Evolutionary conservation across 140 eudicot species (phyloP).

Genomic region (Senecio squalidus): DNA sequence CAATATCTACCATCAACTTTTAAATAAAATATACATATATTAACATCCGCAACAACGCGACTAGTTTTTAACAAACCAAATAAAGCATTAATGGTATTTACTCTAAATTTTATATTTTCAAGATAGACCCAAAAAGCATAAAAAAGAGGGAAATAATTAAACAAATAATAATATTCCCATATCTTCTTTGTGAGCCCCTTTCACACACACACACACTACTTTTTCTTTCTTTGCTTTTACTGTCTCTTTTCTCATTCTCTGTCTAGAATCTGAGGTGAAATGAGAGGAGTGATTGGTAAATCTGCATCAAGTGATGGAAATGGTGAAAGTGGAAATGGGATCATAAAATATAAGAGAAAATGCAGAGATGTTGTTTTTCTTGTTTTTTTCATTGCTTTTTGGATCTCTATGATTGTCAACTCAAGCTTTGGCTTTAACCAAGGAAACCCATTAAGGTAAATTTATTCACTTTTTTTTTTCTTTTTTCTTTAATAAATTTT

Average conservation of each 20-base stretch:
- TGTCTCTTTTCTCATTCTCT: slow-evolving; percentile 29
- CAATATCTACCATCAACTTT: no score
- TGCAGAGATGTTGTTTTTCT: slow-evolving; percentile 92
- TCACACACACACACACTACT: slow-evolving; percentile 20
- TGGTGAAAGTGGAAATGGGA: slow-evolving; percentile 55
- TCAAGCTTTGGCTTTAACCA: slow-evolving; percentile 92
- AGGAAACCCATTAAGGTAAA: slow-evolving; percentile 92
- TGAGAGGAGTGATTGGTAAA: slow-evolving; percentile 87
- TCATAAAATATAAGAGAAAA: slow-evolving; percentile 81
- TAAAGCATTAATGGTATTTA: not conserved
- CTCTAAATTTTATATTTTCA: not conserved
- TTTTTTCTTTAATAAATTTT: no score
- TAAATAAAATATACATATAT: no score
- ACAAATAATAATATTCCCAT: slow-evolving; percentile 4
- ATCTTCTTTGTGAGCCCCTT: slow-evolving; percentile 31
- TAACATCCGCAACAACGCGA: no score
- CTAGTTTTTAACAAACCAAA: no score
- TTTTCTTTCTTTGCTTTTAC: slow-evolving; percentile 24
- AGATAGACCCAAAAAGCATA: slow-evolving; percentile 14
- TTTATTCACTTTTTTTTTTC: no score
- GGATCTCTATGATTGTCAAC: slow-evolving; percentile 97
- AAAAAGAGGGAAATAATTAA: not conserved
- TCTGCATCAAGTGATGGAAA: slow-evolving; percentile 79
- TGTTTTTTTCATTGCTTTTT: slow-evolving; percentile 79
- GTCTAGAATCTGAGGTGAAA: slow-evolving; percentile 21